phyloP scores from a whole-genome alignment of 2,329 filamentous ascomycete genomes.

The Paraphoma chrysanthemicola region DNA sequence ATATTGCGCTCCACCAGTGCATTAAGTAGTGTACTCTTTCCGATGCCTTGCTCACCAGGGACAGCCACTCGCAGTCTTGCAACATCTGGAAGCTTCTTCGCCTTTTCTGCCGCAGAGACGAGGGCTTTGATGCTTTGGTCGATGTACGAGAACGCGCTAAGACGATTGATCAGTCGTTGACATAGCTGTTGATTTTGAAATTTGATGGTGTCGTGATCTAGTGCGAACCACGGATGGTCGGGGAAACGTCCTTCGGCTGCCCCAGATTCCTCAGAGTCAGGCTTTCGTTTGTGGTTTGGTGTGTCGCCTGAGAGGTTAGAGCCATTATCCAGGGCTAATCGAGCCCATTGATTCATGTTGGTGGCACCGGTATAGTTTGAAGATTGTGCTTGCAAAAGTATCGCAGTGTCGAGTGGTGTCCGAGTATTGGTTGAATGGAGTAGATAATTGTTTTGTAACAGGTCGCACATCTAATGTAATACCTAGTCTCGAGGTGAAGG shows the following conservation, averaged over 20 bases:
- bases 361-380: no score
- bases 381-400: no score
- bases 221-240: constrained; percentile 7
- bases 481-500: no score
- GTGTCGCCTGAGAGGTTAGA: not conserved
- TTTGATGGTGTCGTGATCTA: constrained; percentile 3
- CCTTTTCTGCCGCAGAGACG: not conserved
- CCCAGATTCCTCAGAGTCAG: not conserved
- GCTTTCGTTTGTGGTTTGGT: not conserved
- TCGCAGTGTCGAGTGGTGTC: no score
- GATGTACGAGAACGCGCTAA: not conserved
- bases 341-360: no score
- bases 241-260: constrained; percentile 2
- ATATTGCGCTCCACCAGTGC: constrained; percentile 14
- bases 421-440: no score
- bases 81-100: not conserved
- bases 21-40: constrained; percentile 18
- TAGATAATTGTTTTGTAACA: no score
- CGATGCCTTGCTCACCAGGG: constrained; percentile 18
- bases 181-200: constrained; percentile 1
- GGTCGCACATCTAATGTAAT: no score
- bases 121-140: constrained; percentile 3
- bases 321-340: no score
- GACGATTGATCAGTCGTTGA: not conserved
- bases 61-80: constrained; percentile 6